These are phyloP conservation scores for Thelonectria discophora DNA, from an alignment of 2,329 filamentous ascomycete species.

Conservation along the genomic window DNA sequence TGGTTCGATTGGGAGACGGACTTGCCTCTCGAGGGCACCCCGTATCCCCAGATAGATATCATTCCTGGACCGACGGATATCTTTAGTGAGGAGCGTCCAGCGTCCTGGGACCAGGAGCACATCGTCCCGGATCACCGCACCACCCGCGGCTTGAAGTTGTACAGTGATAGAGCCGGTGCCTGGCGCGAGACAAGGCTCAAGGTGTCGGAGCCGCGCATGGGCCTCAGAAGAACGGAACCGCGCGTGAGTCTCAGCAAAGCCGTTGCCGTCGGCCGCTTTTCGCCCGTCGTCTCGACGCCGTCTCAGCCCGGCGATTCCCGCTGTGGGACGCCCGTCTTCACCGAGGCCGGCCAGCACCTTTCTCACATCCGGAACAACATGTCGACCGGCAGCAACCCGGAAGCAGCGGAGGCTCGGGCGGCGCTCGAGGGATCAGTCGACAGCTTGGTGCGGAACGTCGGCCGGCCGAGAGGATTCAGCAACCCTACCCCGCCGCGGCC, in stretches of 20 bases:
- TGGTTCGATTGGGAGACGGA: constrained; percentile 20
- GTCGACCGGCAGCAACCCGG: neutral
- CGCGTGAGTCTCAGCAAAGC: constrained; percentile 30
- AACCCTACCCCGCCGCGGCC: constrained; percentile 1
- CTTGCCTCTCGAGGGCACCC: constrained; percentile 24
- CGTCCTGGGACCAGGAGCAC: neutral
- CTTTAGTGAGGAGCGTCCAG: constrained; percentile 17
- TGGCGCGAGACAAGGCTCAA: constrained; percentile 29
- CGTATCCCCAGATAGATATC: constrained; percentile 32
- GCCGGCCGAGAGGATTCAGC: neutral
- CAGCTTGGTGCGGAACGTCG: neutral
- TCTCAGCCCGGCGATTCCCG: constrained; percentile 5
- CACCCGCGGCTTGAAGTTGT: constrained; percentile 11
- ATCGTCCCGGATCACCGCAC: constrained; percentile 11
- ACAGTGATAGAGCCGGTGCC: constrained; percentile 26
- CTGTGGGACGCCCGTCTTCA: constrained; percentile 6
- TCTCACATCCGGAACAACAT: constrained; percentile 6
- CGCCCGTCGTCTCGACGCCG: constrained; percentile 18
- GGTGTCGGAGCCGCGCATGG: constrained; percentile 28
- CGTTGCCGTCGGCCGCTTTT: constrained; percentile 26
- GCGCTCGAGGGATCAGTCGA: neutral
- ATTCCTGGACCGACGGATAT: constrained; percentile 31
- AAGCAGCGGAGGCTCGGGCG: neutral
- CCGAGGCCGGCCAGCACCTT: constrained; percentile 17
- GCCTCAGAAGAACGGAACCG: constrained; percentile 30